phyloP scores from a whole-genome alignment of 2,329 filamentous ascomycete species.

The Chaetomiaceae sp. region DNA sequence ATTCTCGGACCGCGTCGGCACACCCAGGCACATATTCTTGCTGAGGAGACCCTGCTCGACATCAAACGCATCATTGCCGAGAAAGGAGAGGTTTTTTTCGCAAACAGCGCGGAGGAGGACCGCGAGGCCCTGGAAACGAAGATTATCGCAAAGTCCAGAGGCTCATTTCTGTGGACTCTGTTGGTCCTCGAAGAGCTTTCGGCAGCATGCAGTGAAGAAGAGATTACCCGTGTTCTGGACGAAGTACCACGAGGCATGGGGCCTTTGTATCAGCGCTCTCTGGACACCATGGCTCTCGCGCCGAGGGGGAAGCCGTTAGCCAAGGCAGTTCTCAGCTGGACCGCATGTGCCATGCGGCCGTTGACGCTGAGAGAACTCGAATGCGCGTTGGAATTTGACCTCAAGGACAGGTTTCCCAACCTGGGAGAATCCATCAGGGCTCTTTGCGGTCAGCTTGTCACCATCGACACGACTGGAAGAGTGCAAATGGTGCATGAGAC shows the following conservation, averaged over 20 bases:
- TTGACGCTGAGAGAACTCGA: slow-evolving; percentile 29
- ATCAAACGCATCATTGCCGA: slow-evolving; percentile 7
- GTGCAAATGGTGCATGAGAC: slow-evolving; percentile 35
- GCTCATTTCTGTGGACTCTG: slow-evolving; percentile 33
- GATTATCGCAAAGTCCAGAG: slow-evolving; percentile 31
- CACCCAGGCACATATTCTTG: slow-evolving; percentile 12
- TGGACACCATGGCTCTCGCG: slow-evolving; percentile 28
- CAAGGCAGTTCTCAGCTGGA: slow-evolving; percentile 32
- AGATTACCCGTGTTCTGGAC: slow-evolving; percentile 28
- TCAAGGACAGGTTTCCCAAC: slow-evolving; percentile 24
- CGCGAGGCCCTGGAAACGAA: slow-evolving; percentile 24
- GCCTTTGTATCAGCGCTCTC: slow-evolving; percentile 28
- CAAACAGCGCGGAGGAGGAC: slow-evolving; percentile 17
- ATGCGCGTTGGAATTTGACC: slow-evolving; percentile 27
- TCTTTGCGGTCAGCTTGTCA: slow-evolving; percentile 32
- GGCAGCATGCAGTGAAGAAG: slow-evolving; percentile 26
- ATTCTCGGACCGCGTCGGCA: neutral
- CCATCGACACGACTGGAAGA: slow-evolving; percentile 25
- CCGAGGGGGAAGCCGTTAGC: slow-evolving; percentile 24
- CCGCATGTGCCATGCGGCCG: slow-evolving; percentile 27
- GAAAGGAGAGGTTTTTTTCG: neutral
- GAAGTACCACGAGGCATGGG: slow-evolving; percentile 32
- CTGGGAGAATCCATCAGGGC: slow-evolving; percentile 23
- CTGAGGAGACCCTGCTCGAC: slow-evolving; percentile 20
- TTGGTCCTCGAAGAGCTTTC: slow-evolving; percentile 30